These are phyloP conservation scores for Chlamydomonas eustigma DNA, from an alignment of 139 green algal genomes.

Conservation along the genomic window DNA sequence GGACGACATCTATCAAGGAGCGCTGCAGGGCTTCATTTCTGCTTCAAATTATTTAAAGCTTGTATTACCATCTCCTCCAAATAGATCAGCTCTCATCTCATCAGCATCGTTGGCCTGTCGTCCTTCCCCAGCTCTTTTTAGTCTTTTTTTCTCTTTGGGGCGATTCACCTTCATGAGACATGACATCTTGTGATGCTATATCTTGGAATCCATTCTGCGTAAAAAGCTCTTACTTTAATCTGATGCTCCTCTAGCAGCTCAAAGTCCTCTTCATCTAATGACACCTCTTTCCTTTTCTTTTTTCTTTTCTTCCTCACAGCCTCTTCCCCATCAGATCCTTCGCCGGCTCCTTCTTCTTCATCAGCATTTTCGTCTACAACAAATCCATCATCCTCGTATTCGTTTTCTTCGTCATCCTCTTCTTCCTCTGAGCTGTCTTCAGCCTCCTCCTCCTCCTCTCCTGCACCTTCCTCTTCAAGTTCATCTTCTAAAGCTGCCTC, in stretches of 20 bases:
- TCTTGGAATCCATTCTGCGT: not conserved
- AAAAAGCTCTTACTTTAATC: constrained; percentile 32
- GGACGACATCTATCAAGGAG: not conserved
- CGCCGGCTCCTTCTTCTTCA: constrained; percentile 22
- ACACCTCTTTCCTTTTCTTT: constrained; percentile 42
- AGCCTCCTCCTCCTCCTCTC: not conserved
- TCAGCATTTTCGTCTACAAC: constrained; percentile 44
- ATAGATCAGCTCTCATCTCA: constrained; percentile 67
- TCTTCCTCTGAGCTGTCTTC: constrained; percentile 26
- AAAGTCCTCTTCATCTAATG: constrained; percentile 89
- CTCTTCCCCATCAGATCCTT: constrained; percentile 25
- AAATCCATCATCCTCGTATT: constrained; percentile 32
- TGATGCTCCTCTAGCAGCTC: constrained; percentile 81
- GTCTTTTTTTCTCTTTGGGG: constrained; percentile 48
- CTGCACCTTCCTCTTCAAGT: not conserved
- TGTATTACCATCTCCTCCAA: constrained; percentile 56
- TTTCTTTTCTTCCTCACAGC: constrained; percentile 28
- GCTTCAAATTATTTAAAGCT: not conserved
- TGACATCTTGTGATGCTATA: not conserved
- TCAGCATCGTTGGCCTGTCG: constrained; percentile 36
- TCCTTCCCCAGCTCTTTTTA: constrained; percentile 58
- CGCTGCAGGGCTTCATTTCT: not conserved
- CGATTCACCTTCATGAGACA: constrained; percentile 32
- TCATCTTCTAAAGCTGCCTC: constrained; percentile 11
- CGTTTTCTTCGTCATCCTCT: constrained; percentile 40